A percentile compares a stretch with the other conserved stretches of the same genome.
These are phyloP conservation scores for Articulospora tetracladia DNA, from an alignment of 495 filamentous ascomycete genomes.

Conservation along the genomic window DNA sequence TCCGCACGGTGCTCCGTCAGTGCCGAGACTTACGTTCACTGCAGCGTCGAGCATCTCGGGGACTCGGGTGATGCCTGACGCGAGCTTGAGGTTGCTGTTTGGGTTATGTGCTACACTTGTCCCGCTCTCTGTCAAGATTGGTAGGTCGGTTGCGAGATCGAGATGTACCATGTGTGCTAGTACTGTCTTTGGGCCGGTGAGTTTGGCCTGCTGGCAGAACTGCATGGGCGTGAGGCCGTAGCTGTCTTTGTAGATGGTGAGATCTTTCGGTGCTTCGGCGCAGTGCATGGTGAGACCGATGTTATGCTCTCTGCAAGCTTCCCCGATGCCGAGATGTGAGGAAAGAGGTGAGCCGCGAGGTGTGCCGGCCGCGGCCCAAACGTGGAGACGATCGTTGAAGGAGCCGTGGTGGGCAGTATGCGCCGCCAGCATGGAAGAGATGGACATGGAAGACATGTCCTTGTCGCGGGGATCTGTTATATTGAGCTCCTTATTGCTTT, in stretches of 20 bases:
- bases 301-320: constrained; percentile 15
- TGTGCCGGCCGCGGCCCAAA: constrained; percentile 23
- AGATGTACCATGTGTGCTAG: constrained; percentile 24
- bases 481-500: constrained; percentile 19
- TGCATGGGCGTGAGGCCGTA: constrained; percentile 20
- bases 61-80: constrained; percentile 17
- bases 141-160: constrained; percentile 13
- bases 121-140: constrained; percentile 13
- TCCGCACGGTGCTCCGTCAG: constrained; percentile 22
- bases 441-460: constrained; percentile 15
- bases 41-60: constrained; percentile 17
- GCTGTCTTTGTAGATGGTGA: constrained; percentile 19
- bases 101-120: constrained; percentile 22
- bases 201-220: constrained; percentile 17
- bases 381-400: constrained; percentile 16
- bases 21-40: constrained; percentile 17
- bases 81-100: constrained; percentile 22
- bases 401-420: constrained; percentile 12
- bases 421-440: constrained; percentile 16
- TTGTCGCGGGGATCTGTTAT: constrained; percentile 22
- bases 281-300: constrained; percentile 25
- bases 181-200: constrained; percentile 19
- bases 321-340: constrained; percentile 15
- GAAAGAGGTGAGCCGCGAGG: constrained; percentile 20
- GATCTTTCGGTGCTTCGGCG: constrained; percentile 21